Evolutionary conservation across 1,284 basidiomycete species (phyloP), one percentile per base, ranked within the genome.

Genomic region (Athelia psychrophila): DNA sequence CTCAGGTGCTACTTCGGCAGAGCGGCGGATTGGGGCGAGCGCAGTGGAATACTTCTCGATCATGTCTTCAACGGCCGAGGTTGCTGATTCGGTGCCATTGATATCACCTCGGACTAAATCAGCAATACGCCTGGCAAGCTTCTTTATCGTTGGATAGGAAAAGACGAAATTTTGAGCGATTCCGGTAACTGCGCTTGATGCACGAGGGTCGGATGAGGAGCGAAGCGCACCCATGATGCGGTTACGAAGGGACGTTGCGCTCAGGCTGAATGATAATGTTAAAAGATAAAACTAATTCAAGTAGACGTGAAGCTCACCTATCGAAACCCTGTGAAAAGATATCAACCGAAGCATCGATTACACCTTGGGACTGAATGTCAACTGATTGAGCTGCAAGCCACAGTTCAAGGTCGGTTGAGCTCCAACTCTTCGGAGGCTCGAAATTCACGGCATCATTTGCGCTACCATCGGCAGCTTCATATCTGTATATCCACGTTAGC

Each of bases 261-360:
- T 67, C 48, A 71, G 50, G 52, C 69, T 71, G n/a, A 24, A 23
- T 20, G 22, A 6, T n/a, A 20, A 9, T 24, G 45, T 13, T 1
- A 3, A 16, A 58, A 16, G 12, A 2, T 3, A 27, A 1, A 1
- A 10, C 2, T 1, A 20, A 15, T 38, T 2, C 15, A 10, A 2
- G 13, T 16, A 47, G 5, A 2, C 36, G 22, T 8, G 9, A 6
- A 18, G 2, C 57, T 23, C 42, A 69, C 70, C 70, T 72, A 48
- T 72, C 69, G 47, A 72, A 70, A 2, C 68, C 70, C 46, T 67
- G 66, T 15, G 59, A 54, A 44, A 73, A 73, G 0, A 72, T 24
- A 36, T 71, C 70, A 1, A 51, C 46, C 0, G 30, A 32, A 1
- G 60, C 49, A 25, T 63, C 56, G 2, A 64, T 22, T 0, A 22